Percentiles rank a stretch among this genome's conserved stretches.
These are phyloP conservation scores for Kappamyces sp. DNA, from an alignment of 192 early-diverging fungal genomes.

Conservation along the genomic window DNA sequence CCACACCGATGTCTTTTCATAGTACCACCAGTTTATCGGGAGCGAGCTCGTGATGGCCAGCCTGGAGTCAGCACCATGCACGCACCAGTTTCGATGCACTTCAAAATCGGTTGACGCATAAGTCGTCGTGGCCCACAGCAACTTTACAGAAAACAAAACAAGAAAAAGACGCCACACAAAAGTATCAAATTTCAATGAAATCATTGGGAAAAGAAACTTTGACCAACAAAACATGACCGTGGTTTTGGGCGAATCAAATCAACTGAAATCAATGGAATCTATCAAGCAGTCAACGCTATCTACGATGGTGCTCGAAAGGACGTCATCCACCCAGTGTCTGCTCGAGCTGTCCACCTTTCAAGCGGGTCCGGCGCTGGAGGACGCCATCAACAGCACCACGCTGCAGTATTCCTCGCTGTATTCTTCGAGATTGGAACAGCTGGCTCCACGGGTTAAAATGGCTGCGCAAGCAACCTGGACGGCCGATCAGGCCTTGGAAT, in stretches of 20 bases:
- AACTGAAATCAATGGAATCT: background rate
- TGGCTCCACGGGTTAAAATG: too few species aligned
- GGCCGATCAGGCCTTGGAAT: too few species aligned
- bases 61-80: constrained; percentile 59
- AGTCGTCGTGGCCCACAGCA: constrained; percentile 12
- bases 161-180: background rate
- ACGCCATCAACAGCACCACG: too few species aligned
- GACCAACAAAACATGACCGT: background rate
- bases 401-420: too few species aligned
- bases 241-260: background rate
- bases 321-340: background rate
- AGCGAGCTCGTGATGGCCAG: constrained; percentile 84
- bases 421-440: too few species aligned
- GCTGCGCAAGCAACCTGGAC: too few species aligned
- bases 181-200: background rate
- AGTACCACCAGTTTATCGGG: constrained; percentile 81
- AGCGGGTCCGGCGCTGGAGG: too few species aligned
- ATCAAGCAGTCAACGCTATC: background rate
- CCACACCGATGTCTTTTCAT: constrained; percentile 82
- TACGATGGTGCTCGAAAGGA: background rate
- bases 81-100: constrained; percentile 85
- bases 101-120: constrained; percentile 91
- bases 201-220: background rate
- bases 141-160: constrained; percentile 31
- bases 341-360: background rate